Base-by-base conservation (phyloP, 1,139 yeast species). In the Zygoascus sp. region DNA sequence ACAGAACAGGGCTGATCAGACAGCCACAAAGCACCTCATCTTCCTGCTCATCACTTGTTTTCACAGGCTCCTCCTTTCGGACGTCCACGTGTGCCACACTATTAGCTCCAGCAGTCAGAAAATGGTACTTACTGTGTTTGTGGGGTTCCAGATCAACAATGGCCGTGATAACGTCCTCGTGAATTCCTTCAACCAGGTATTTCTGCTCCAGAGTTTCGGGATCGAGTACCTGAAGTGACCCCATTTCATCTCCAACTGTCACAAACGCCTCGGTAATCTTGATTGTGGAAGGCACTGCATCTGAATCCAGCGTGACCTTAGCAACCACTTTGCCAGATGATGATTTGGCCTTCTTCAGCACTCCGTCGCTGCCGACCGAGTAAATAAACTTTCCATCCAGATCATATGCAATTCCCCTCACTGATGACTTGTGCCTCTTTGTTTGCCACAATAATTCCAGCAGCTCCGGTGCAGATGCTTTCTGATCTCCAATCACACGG, bases 351-450 rank as follows among this genome's bases (percentile, higher is more conserved):
- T 79, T 81, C 64, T 92, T 92, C 53, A 92, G 69, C 3, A 86
- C 77, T 47, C 79, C 77, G 56, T 92, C 98, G 0, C 85, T 76
- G 0, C 98, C 97, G 13, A 81, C 81, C 1, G 95, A 75, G 57
- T 72, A 85, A 1, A 85, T 51, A 39, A 45, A 70, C 15, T 78
- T 76, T 2, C 89, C 89, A 0, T 75, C 68, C 11, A 79, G 76
- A 53, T 84, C 90, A 62, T 87, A 83, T 13, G 78, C 69, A 5
- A 88, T 69, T 6, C 84, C 80, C 39, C 98, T 69, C 53, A 95
- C 87, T 51, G 96, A 84, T 1, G 90, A 92, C 64, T 88, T 88
- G 63, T 92, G 97, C 60, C 97, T 76, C 59, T 80, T 86, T 0
- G 97, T 89, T 50, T 83, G 77, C 97, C 97, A 92, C n/a, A 71